These are phyloP conservation scores for Nakazawaea ishiwadae DNA, from an alignment of 805 yeast species.

Conservation along the genomic window DNA sequence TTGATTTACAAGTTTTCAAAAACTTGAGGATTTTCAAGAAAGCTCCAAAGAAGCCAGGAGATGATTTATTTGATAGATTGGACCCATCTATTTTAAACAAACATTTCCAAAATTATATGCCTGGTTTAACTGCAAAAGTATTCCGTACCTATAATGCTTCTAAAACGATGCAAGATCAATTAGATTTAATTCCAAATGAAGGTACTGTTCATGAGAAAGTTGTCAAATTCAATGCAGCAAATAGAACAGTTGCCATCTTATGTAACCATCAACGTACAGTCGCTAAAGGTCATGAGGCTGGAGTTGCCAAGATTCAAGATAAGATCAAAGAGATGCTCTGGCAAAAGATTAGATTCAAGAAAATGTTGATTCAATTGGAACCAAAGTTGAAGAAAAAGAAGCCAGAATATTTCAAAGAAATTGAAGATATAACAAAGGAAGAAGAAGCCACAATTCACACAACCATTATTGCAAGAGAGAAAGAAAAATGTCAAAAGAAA, in stretches of 20 bases:
- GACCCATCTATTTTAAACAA: constrained; percentile 81
- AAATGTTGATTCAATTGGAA: constrained; percentile 66
- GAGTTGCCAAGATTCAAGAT: constrained; percentile 75
- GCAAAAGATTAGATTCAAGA: constrained; percentile 74
- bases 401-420: constrained; percentile 58
- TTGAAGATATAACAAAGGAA: constrained; percentile 62
- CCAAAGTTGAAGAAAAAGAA: constrained; percentile 43
- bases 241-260: constrained; percentile 88
- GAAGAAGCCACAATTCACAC: constrained; percentile 57
- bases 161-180: constrained; percentile 92
- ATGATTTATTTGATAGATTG: constrained; percentile 85
- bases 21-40: constrained; percentile 83
- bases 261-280: constrained; percentile 97
- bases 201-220: constrained; percentile 88
- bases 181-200: constrained; percentile 77
- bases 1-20: constrained; percentile 87
- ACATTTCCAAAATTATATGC: constrained; percentile 85
- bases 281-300: constrained; percentile 74
- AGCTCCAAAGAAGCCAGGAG: constrained; percentile 86
- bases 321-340: constrained; percentile 76
- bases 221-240: constrained; percentile 88
- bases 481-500: constrained; percentile 59
- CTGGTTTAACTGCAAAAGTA: constrained; percentile 92
- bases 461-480: constrained; percentile 58
- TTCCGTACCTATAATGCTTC: constrained; percentile 98